Conservation (phyloP, 306 rosid species). For the Clitoria ternatea region DNA sequence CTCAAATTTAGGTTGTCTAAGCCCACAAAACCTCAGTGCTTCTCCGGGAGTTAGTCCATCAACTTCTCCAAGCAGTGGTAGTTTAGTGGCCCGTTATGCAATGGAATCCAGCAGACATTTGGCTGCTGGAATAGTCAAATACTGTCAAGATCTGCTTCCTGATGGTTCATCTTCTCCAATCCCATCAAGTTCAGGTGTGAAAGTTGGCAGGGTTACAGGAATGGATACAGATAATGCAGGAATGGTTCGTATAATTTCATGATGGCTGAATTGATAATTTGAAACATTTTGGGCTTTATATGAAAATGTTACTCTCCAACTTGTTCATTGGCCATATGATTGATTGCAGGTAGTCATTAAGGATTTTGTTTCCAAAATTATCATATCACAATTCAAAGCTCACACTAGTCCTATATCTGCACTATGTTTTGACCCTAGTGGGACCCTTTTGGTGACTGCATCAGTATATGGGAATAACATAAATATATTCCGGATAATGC, state of each 20-base stretch:
- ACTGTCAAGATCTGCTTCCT: slow-evolving; percentile 74
- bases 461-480: slow-evolving; percentile 79
- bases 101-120: slow-evolving; percentile 83
- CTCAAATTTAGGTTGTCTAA: slow-evolving; percentile 59
- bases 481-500: slow-evolving; percentile 86
- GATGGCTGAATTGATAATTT: neutral
- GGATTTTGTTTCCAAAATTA: slow-evolving; percentile 66
- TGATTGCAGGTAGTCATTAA: slow-evolving; percentile 70
- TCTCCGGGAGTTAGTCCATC: slow-evolving; percentile 75
- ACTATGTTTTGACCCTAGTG: slow-evolving; percentile 86
- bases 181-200: slow-evolving; percentile 62
- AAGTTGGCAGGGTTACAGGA: slow-evolving; percentile 63
- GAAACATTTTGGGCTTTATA: neutral
- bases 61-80: slow-evolving; percentile 67
- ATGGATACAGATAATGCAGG: slow-evolving; percentile 68
- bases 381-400: slow-evolving; percentile 83
- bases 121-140: slow-evolving; percentile 71
- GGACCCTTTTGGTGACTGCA: slow-evolving; percentile 88
- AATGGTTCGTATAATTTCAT: slow-evolving; percentile 60
- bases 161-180: slow-evolving; percentile 75
- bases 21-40: slow-evolving; percentile 64
- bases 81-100: slow-evolving; percentile 75
- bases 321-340: slow-evolving; percentile 34
- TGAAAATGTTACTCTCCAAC: slow-evolving; percentile 18
- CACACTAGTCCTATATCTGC: slow-evolving; percentile 92